Conservation (phyloP, 1,284 basidiomycete genomes). For the Inonotus hispidus region DNA sequence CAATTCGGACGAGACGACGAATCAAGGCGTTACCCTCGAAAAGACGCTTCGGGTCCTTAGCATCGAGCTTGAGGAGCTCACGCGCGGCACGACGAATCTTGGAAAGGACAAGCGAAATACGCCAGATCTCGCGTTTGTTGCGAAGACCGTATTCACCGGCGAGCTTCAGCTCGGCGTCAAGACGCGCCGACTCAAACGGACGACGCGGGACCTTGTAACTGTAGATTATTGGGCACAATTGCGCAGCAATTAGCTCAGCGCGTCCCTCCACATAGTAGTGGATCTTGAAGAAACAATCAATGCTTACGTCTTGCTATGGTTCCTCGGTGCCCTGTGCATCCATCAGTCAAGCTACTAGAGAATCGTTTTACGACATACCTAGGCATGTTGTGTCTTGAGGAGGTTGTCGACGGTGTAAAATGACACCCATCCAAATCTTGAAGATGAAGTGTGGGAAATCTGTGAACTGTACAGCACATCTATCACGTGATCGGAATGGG, state of each 20-base stretch:
- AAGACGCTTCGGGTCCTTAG: conserved; percentile 99
- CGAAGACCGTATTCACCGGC: conserved; percentile 99
- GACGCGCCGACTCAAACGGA: conserved; percentile 95
- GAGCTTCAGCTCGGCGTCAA: conserved; percentile 99
- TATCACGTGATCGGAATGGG: not conserved
- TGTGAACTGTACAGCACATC: not conserved
- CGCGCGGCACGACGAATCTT: conserved; percentile 99
- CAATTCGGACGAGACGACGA: conserved; percentile 97
- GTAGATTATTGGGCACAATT: conserved; percentile 43
- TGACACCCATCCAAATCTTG: not conserved
- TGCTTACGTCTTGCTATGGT: conserved; percentile 86
- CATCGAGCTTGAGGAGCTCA: conserved; percentile 99
- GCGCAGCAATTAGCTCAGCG: conserved; percentile 62
- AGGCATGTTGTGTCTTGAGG: conserved; percentile 56
- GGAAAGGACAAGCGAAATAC: conserved; percentile 95
- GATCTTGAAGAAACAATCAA: conserved; percentile 53
- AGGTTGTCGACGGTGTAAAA: conserved; percentile 29
- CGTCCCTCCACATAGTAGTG: conserved; percentile 57
- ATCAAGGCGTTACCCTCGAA: conserved; percentile 99
- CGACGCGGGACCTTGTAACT: conserved; percentile 98
- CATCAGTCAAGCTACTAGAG: conserved; percentile 32
- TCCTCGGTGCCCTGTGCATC: conserved; percentile 71
- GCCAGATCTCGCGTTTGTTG: conserved; percentile 99
- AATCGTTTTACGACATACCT: conserved; percentile 45
- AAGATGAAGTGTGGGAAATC: conserved; percentile 2